Evolutionary conservation across 2,329 filamentous ascomycete species (phyloP), one percentile per base, ranked within the genome.

Genomic region (Decorospora gaudefroyi): DNA sequence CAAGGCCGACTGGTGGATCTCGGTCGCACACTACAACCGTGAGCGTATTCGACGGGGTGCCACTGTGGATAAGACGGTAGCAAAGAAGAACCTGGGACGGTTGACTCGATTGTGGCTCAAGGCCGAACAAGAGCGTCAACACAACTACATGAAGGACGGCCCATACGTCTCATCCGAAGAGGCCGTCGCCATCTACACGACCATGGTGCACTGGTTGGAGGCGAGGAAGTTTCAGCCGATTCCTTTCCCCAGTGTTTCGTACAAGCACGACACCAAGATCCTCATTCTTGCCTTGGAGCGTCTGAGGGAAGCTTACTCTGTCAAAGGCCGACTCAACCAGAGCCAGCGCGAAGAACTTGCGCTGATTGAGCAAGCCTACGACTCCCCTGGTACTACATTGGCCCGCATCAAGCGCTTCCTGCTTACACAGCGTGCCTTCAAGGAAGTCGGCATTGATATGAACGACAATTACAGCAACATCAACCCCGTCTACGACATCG

Each of bases 1-100:
- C 58, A 99, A 99, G 78, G 93, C 93, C 12, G 93, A 99, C 70
- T 99, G 93, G 95, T 99, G 93, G 93, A 92, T 99, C 49, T 97
- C 91, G 15, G 95, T 99, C 21, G 93, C 93, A 8, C 93, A 99
- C 69, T 99, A 99, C 77, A 99, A 99, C 69, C 87, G 93, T 62
- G 93, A 99, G 76, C 87, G 93, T 70, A 99, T 99, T 64, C 84
- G 93, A 59, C 83, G 93, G 71, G 95, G 93, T 66, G 95, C 93
- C 2, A 99, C 93, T 2, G 93, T 99, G 9, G 93, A 99, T 71
- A 99, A 99, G 78, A 99, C 93, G 3, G 95, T 99, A 17, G 93
- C 93, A 3, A 99, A 99, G 82, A 99, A 99, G 81, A 99, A 99
- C 58, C 79, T 99, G 51, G 93, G 93, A 47, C 88, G 93, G 59